Percentiles rank a stretch among this genome's conserved stretches.
phyloP scores from a whole-genome alignment of 495 filamentous ascomycete genomes.

The Coniosporium apollinis region DNA sequence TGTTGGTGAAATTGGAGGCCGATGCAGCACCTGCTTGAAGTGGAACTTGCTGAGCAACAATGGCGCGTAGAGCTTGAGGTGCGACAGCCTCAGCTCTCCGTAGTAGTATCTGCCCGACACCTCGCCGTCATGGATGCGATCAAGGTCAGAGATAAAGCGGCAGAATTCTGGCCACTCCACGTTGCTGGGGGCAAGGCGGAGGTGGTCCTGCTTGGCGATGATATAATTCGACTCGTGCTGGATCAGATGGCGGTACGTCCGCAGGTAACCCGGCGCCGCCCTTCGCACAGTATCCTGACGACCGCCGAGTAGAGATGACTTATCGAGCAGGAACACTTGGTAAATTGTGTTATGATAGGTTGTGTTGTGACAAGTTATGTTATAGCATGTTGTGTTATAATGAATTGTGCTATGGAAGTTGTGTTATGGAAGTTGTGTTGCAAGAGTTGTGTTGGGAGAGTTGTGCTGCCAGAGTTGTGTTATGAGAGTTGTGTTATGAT shows the following conservation, averaged over 20 bases:
- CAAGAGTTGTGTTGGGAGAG: no score
- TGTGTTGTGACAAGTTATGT: no score
- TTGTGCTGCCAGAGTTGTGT: no score
- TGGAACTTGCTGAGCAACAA: slow-evolving; percentile 6
- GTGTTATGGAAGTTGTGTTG: no score
- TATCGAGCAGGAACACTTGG: slow-evolving; percentile 13
- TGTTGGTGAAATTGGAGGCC: slow-evolving; percentile 14
- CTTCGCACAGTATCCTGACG: not conserved
- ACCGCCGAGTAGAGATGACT: slow-evolving; percentile 2
- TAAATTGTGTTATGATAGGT: no score
- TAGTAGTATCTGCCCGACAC: slow-evolving; percentile 9
- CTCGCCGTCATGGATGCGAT: slow-evolving; percentile 9
- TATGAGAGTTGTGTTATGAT: no score
- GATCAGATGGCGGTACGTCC: slow-evolving; percentile 24
- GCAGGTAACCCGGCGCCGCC: slow-evolving; percentile 23
- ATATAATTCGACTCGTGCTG: slow-evolving; percentile 19
- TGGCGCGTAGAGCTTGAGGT: slow-evolving; percentile 2
- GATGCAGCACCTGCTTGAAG: slow-evolving; percentile 13
- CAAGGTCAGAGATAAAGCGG: slow-evolving; percentile 15
- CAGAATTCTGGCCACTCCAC: slow-evolving; percentile 10
- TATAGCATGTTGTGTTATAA: no score
- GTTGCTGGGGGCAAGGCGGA: slow-evolving; percentile 13
- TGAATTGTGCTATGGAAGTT: no score
- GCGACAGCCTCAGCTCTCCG: slow-evolving; percentile 1
- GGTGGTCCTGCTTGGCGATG: slow-evolving; percentile 18